Evolutionary conservation across 805 yeast species (phyloP).

Genomic region (Peterozyma xylosa): DNA sequence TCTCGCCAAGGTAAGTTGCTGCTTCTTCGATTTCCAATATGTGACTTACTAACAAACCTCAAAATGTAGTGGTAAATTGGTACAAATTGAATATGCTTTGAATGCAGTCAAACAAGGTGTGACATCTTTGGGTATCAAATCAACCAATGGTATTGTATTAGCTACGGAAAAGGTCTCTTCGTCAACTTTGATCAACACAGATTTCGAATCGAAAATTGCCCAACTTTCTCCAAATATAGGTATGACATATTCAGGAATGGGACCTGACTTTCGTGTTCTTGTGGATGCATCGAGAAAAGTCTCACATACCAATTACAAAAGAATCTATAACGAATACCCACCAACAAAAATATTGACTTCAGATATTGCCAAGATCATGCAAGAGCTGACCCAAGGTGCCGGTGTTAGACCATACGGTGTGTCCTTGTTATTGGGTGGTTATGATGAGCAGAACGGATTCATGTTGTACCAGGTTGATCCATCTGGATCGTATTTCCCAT

Average conservation of each 20-base stretch:
- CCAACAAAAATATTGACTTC: conserved; percentile 91
- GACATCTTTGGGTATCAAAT: conserved; percentile 87
- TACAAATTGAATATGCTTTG: conserved; percentile 95
- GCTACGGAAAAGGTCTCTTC: conserved; percentile 93
- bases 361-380: conserved; percentile 94
- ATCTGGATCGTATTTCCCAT: conserved; percentile 94
- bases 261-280: conserved; percentile 94
- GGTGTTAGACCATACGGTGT: conserved; percentile 99
- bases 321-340: conserved; percentile 93
- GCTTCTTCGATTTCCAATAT: too few relatives aligned
- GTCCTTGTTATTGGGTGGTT: conserved; percentile 87
- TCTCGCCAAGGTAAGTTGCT: conserved; percentile 81
- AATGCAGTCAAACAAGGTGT: conserved; percentile 98
- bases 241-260: conserved; percentile 97
- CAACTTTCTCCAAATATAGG: conserved; percentile 92
- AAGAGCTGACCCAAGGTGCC: conserved; percentile 97
- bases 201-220: conserved; percentile 71
- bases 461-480: conserved; percentile 97
- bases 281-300: conserved; percentile 91
- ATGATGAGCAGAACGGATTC: conserved; percentile 64
- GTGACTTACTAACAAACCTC: conserved; percentile 2
- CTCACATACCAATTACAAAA: conserved; percentile 87
- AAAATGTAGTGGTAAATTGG: conserved; percentile 76
- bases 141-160: conserved; percentile 91
- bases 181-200: conserved; percentile 69